Evolutionary conservation across 257 asterid genomes (phyloP).

Genomic region (Petunia axillaris): DNA sequence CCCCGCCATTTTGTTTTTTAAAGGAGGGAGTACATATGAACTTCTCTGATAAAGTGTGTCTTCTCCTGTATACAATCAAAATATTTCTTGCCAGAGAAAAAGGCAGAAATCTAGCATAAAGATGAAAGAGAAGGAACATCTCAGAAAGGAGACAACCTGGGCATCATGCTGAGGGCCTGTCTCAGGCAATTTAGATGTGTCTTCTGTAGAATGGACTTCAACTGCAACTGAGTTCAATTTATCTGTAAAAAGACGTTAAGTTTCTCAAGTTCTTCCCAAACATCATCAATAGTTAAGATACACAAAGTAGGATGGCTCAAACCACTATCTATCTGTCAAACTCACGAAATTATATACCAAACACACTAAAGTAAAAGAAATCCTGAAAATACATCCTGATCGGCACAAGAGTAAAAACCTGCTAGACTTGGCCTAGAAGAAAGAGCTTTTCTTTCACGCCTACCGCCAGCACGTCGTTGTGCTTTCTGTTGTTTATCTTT

Average conservation of each 20-base stretch:
- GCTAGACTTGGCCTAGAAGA: conserved; percentile 67
- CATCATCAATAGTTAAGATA: no score
- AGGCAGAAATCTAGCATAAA: not conserved
- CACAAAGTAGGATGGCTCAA: no score
- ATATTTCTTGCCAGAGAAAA: not conserved
- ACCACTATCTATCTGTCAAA: conserved; percentile 45
- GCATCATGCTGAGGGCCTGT: conserved; percentile 39
- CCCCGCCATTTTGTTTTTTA: not conserved
- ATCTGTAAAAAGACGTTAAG: conserved; percentile 35
- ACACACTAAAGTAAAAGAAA: not conserved
- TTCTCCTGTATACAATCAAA: not conserved
- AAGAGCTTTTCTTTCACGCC: conserved; percentile 37
- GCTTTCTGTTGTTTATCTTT: conserved; percentile 16
- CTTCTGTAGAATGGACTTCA: conserved; percentile 39
- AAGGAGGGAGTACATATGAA: not conserved
- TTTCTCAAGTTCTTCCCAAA: conserved; percentile 16
- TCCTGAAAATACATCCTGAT: conserved; percentile 11
- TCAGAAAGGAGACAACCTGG: conserved; percentile 51
- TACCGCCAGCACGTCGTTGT: conserved; percentile 31
- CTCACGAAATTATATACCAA: conserved; percentile 24
- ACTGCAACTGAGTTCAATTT: conserved; percentile 36
- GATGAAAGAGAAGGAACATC: conserved; percentile 27
- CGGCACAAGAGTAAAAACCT: conserved; percentile 53
- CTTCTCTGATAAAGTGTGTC: not conserved
- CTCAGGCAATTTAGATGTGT: conserved; percentile 37